Evolutionary conservation across 345 rosid genomes (phyloP).

Genomic region (Populus alba): DNA sequence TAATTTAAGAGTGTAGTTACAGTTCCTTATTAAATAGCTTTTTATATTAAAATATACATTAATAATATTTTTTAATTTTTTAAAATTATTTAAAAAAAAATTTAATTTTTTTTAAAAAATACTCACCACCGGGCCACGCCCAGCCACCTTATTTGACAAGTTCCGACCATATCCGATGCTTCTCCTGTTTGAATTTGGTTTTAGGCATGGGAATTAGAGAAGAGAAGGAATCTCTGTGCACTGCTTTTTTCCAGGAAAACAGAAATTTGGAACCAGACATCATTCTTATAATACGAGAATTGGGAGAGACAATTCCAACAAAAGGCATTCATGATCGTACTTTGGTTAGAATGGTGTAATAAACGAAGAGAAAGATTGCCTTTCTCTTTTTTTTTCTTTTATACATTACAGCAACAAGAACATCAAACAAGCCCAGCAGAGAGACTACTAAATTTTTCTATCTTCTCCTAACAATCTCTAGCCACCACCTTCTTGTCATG

Average conservation of each 20-base stretch:
- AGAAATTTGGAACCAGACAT: not conserved
- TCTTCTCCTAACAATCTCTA: conserved; percentile 4
- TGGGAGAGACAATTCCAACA: no score
- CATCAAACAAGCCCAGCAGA: conserved; percentile 4
- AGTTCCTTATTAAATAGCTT: no score
- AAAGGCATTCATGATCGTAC: no score
- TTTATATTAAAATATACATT: no score
- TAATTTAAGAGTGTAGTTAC: no score
- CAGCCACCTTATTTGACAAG: not conserved
- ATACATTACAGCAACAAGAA: conserved; percentile 24
- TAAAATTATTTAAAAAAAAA: no score
- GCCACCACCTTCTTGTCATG: conserved; percentile 8
- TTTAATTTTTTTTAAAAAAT: no score
- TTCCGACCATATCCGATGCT: not conserved
- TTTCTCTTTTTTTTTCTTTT: conserved; percentile 17
- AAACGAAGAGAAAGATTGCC: no score
- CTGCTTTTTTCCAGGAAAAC: not conserved
- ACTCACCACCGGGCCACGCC: not conserved
- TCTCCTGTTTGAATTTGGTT: not conserved
- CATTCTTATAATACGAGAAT: not conserved
- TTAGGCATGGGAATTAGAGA: not conserved
- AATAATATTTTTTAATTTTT: no score
- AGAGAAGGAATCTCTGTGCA: not conserved
- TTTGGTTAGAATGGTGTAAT: no score
- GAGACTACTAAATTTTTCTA: conserved; percentile 6